Evolutionary conservation across 1,284 basidiomycete genomes (phyloP), one percentile per base, ranked within the genome.

Genomic region (Puccinia coronata): DNA sequence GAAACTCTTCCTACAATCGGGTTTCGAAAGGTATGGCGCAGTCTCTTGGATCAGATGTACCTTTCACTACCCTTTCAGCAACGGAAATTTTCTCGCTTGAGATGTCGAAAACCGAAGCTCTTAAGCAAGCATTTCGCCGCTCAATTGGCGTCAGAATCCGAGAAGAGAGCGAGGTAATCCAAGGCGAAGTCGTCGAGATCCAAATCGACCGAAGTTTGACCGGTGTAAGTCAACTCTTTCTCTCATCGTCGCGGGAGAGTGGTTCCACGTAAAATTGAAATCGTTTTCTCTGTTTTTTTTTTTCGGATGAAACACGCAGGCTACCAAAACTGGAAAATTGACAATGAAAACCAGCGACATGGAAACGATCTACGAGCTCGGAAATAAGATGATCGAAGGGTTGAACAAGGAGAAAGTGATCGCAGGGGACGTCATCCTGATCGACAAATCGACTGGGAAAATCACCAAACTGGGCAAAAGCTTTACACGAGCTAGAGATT

Each of bases 341-440:
- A 98, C 96, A 0, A 93, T 99, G 85, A 99, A 99, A 88, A 98
- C 95, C 14, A 98, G 96, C 5, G 96, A 99, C 87, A 99, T 99
- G 96, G 96, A 99, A 88, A 99, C 96, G 20, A 94, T 99, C 59
- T 99, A 99, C 86, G 97, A 99, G 87, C 90, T 99, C 25, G 97
- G 97, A 12, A 95, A 92, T 82, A 99, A 99, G 89, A 99, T 99
- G 97, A 98, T 99, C 82, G 96, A 99, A 85, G 92, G 95, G 11
- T 87, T 99, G 57, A 92, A 94, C 72, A 97, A 96, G 87, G 96
- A 99, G 88, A 99, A 98, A 86, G 93, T 99, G 20, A 90, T 95
- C 2, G 96, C 96, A 0, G 96, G 97, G 41, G 96, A 99, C 85
- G 93, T 99, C 18, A 92, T 99, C 83, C 91, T 93, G 67, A 98